Base-by-base conservation (phyloP, 208 protist genomes). In the Hexamita inflata region DNA sequence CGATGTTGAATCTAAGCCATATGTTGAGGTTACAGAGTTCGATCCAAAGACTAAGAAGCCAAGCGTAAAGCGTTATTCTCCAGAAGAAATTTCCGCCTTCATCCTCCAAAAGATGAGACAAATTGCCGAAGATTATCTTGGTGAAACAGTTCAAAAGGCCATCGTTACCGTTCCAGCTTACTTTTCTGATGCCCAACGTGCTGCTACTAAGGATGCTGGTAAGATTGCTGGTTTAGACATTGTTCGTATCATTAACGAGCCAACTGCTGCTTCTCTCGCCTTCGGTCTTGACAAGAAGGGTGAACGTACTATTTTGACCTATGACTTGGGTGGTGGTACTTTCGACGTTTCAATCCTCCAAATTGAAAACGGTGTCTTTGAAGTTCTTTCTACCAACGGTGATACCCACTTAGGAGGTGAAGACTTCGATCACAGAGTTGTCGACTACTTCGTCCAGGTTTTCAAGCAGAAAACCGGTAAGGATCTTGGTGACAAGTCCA, bases 231-330 rank as follows among this genome's bases (percentile, higher is more conserved):
- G 91, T 32, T 66, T 95, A 11, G 90, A 98, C 57, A 93, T 98
- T 35, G 80, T 96, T 65, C 90, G 96, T 82, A 98, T 99, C 85
- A 97, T 99, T 85, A 99, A 99, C 89, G 96, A 99, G 88, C 95
- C 96, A 40, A 99, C 96, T 38, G 94, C 95, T 0, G 95, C 95
- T 35, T 94, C 96, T 67, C 91, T 99, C 78, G 95, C 96, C 1
- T 98, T 98, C 65, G 82, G 82, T 32, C 40, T 85, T 60, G 80
- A 82, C 40, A 59, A 62, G 28, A 80, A 68, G 34, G n/a, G 24
- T 28, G 83, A 82, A 77, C 40, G 41, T 24, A 86, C 85, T 39
- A 79, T 87, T 49, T 41, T 86, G 4, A 92, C 98, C 9, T 98
- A 94, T 78, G 94, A 99, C 87, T 86, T 98, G 35, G 94, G 94